These are phyloP conservation scores for Pythium rhizo-oryzae DNA, from an alignment of 352 stramenopile genomes.

Conservation along the genomic window DNA sequence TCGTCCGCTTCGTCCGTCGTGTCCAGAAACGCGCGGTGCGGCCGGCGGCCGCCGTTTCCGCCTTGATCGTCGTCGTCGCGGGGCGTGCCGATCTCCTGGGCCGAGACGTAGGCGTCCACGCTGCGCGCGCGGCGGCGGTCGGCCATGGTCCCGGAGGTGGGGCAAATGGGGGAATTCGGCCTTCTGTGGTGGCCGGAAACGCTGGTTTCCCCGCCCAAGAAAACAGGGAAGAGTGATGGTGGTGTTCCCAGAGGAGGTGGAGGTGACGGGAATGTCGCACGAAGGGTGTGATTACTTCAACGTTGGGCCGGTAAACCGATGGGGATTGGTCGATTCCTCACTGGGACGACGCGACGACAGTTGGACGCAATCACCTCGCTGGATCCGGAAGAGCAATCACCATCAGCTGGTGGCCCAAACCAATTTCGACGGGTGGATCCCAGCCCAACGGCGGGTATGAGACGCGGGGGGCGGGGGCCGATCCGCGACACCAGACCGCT, in stretches of 20 bases:
- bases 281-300: slow-evolving; percentile 32
- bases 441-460: no score
- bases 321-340: neutral
- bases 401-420: no score
- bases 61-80: neutral
- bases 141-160: neutral
- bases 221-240: slow-evolving; percentile 20
- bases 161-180: neutral
- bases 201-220: neutral
- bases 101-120: slow-evolving; percentile 7
- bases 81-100: slow-evolving; percentile 14
- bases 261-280: slow-evolving; percentile 30
- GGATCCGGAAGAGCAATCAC: neutral
- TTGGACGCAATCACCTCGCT: neutral
- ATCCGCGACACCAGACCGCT: no score
- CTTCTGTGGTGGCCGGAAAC: neutral
- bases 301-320: neutral
- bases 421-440: neutral
- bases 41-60: neutral
- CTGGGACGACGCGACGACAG: slow-evolving; percentile 14
- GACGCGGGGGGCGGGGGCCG: no score
- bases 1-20: neutral
- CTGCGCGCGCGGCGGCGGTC: slow-evolving; percentile 13
- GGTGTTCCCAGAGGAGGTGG: neutral
- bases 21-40: no score